phyloP scores from a whole-genome alignment of 441 rosid genomes.

The Monsonia emarginata region DNA sequence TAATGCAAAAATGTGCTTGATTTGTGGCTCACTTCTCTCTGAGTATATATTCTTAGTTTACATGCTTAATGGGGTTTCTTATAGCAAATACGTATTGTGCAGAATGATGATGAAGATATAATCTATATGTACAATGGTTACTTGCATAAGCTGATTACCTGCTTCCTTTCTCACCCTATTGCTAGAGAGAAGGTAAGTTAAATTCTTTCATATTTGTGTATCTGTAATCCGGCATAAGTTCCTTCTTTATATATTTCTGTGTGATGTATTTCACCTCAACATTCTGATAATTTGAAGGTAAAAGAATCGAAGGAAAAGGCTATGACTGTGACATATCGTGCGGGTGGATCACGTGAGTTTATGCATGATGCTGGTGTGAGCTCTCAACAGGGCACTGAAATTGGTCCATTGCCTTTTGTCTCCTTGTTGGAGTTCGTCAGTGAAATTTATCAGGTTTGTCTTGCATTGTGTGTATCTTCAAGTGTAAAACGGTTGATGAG shows the following conservation, averaged over 20 bases:
- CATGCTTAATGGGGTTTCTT: slow-evolving; percentile 10
- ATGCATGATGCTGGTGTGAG: slow-evolving; percentile 44
- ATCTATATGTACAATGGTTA: slow-evolving; percentile 83
- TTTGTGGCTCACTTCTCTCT: not conserved
- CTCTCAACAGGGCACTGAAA: slow-evolving; percentile 45
- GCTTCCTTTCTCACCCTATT: slow-evolving; percentile 80
- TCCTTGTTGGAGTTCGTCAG: slow-evolving; percentile 89
- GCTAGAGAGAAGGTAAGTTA: slow-evolving; percentile 83
- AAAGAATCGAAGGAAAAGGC: slow-evolving; percentile 91
- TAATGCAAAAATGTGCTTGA: not conserved
- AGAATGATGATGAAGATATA: slow-evolving; percentile 96
- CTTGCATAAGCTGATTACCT: slow-evolving; percentile 80
- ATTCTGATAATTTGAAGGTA: slow-evolving; percentile 40
- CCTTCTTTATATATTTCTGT: not conserved
- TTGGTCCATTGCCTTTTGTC: slow-evolving; percentile 45
- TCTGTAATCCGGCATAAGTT: not conserved
- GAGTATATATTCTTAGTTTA: not conserved
- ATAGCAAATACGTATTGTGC: slow-evolving; percentile 25
- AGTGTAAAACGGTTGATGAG: not conserved
- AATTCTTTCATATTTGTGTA: slow-evolving; percentile 11
- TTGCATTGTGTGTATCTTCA: not conserved
- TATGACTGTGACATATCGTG: slow-evolving; percentile 55
- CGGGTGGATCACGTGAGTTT: slow-evolving; percentile 34
- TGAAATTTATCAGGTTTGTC: slow-evolving; percentile 77
- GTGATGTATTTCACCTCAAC: slow-evolving; percentile 16